Conservation (phyloP, 2,329 filamentous ascomycete species). For the Colletotrichum siamense region DNA sequence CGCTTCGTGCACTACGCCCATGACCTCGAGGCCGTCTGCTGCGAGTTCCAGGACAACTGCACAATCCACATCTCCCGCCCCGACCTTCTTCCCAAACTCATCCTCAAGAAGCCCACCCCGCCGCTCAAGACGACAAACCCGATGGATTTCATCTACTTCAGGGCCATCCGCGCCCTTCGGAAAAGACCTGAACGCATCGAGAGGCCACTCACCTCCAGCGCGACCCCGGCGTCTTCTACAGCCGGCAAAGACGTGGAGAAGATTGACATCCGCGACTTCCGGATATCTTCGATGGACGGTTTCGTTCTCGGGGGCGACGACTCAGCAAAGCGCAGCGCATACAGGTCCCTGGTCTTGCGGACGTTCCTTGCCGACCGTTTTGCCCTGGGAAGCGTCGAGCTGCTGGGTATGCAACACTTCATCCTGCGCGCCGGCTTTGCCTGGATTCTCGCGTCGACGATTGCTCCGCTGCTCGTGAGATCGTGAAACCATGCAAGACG, state of each 20-base stretch:
- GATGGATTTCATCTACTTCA: constrained; percentile 47
- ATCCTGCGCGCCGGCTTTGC: constrained; percentile 36
- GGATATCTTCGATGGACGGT: constrained; percentile 57
- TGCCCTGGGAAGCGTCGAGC: constrained; percentile 38
- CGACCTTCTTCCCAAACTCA: constrained; percentile 52
- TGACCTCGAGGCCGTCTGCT: constrained; percentile 65
- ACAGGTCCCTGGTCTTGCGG: constrained; percentile 42
- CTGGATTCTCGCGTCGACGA: constrained; percentile 33
- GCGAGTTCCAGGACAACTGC: constrained; percentile 62
- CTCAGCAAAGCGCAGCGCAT: constrained; percentile 31
- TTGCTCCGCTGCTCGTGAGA: constrained; percentile 1
- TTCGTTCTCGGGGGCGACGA: constrained; percentile 45
- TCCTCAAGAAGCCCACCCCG: constrained; percentile 44
- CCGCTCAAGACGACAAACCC: constrained; percentile 38
- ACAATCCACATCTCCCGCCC: constrained; percentile 64
- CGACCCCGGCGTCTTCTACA: not conserved
- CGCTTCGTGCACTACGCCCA: constrained; percentile 69
- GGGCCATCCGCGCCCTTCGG: constrained; percentile 49
- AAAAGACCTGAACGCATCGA: constrained; percentile 45
- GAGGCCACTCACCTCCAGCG: constrained; percentile 45
- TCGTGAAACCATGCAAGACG: not conserved
- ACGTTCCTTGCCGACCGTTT: constrained; percentile 51
- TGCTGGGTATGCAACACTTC: constrained; percentile 38
- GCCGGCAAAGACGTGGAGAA: constrained; percentile 12
- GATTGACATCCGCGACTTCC: constrained; percentile 51